A percentile compares a stretch with the other conserved stretches of the same genome.
Evolutionary conservation across 768 basidiomycete species (phyloP).

Genomic region (Hypsizygus marmoreus): DNA sequence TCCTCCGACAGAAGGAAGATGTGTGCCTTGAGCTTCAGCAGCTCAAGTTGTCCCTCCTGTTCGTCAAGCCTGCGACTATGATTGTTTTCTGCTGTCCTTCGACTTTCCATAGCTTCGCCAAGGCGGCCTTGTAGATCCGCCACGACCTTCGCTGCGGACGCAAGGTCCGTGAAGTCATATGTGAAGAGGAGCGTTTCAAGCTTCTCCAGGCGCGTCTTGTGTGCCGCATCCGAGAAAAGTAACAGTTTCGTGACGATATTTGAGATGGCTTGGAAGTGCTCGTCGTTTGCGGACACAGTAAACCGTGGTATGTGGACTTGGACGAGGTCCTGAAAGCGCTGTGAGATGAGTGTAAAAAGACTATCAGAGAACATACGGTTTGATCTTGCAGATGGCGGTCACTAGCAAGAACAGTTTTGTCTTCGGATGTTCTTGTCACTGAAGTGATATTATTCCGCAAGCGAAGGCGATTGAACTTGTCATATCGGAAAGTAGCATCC

Average conservation of each 20-base stretch:
- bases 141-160: conserved; percentile 70
- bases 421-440: conserved; percentile 35
- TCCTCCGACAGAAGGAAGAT: conserved; percentile 74
- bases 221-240: conserved; percentile 86
- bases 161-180: conserved; percentile 83
- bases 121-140: conserved; percentile 73
- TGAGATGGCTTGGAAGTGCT: conserved; percentile 83
- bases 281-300: conserved; percentile 80
- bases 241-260: conserved; percentile 85
- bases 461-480: conserved; percentile 93
- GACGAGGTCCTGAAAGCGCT: conserved; percentile 75
- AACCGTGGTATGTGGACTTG: conserved; percentile 83
- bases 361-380: conserved; percentile 44
- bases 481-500: conserved; percentile 81
- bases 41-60: conserved; percentile 51
- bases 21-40: conserved; percentile 72
- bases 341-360: conserved; percentile 1
- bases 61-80: conserved; percentile 38
- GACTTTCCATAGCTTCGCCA: conserved; percentile 60
- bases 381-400: conserved; percentile 62
- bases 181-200: conserved; percentile 83
- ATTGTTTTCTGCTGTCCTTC: conserved; percentile 40
- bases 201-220: conserved; percentile 75
- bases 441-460: conserved; percentile 72
- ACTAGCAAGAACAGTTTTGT: conserved; percentile 33